Percentiles rank a stretch among this genome's conserved stretches.
Conservation (phyloP, 768 basidiomycete genomes). For the Lepiota brunneoincarnata region DNA sequence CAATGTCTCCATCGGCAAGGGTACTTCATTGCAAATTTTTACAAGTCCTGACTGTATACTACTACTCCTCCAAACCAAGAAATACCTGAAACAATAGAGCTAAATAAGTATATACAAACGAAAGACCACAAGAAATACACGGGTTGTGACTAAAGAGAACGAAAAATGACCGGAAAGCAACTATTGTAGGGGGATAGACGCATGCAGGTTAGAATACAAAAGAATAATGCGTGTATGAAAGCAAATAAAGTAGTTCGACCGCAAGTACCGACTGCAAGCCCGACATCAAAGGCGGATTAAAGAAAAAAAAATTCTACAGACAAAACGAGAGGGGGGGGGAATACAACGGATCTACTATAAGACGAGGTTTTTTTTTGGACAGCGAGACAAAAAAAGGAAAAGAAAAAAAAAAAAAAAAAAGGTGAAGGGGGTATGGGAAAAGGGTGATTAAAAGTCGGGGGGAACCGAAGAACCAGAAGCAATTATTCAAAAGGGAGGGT, state of each 20-base stretch:
- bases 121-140: background rate
- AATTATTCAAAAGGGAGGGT: background rate
- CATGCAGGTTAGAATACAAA: constrained; percentile 11
- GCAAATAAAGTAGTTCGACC: constrained; percentile 6
- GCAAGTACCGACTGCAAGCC: background rate
- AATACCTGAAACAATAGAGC: constrained; percentile 1
- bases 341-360: constrained; percentile 10
- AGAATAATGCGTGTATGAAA: constrained; percentile 9
- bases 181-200: constrained; percentile 2
- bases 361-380: constrained; percentile 10
- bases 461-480: background rate
- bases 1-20: background rate
- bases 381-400: background rate
- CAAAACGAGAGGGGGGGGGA: background rate
- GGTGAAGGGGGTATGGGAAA: background rate
- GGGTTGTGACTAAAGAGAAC: background rate
- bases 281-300: background rate
- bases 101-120: constrained; percentile 11
- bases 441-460: constrained; percentile 1
- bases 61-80: constrained; percentile 6
- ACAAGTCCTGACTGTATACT: background rate
- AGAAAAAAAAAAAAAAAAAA: background rate
- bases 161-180: too few relatives aligned
- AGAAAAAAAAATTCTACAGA: constrained; percentile 8
- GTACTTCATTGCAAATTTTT: background rate